phyloP scores from a whole-genome alignment of 208 protist species.

The Plasmodiophora brassicae region DNA sequence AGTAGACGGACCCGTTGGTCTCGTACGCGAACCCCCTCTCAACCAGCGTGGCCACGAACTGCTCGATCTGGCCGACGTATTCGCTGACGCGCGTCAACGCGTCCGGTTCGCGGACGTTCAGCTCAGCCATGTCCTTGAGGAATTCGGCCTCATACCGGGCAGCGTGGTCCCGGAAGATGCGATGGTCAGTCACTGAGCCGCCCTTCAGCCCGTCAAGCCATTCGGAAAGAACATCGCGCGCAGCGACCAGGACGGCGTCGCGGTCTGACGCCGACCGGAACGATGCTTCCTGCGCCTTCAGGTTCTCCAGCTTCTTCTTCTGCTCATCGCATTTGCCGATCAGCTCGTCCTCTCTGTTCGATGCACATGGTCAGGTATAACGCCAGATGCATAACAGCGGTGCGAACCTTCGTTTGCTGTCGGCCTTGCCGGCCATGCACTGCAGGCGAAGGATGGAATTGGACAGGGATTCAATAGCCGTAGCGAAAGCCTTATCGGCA shows the following conservation, averaged over 20 bases:
- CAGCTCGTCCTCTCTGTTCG: conserved; percentile 36
- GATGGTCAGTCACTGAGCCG: conserved; percentile 26
- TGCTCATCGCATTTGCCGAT: conserved; percentile 43
- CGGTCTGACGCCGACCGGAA: background rate
- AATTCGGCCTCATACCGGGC: conserved; percentile 39
- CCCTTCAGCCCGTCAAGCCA: conserved; percentile 38
- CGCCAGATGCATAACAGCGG: background rate
- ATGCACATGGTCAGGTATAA: background rate
- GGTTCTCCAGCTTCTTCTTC: conserved; percentile 10
- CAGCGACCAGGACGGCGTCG: background rate
- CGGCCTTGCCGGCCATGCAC: background rate
- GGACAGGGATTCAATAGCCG: background rate
- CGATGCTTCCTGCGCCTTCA: background rate
- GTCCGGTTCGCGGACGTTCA: conserved; percentile 53
- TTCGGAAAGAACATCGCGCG: conserved; percentile 1
- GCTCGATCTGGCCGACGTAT: conserved; percentile 52
- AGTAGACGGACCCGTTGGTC: conserved; percentile 64
- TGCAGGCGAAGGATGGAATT: background rate
- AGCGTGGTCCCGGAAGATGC: conserved; percentile 47
- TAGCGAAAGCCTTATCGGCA: background rate
- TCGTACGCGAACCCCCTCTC: conserved; percentile 57
- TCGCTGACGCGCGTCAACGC: conserved; percentile 66
- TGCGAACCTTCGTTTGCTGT: background rate
- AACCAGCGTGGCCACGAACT: conserved; percentile 53
- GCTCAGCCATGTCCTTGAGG: conserved; percentile 34